A percentile compares a stretch with the other conserved stretches of the same genome.
Conservation (phyloP, 176 grass and related monocot species). For the Dendrocalamus sinicus region DNA sequence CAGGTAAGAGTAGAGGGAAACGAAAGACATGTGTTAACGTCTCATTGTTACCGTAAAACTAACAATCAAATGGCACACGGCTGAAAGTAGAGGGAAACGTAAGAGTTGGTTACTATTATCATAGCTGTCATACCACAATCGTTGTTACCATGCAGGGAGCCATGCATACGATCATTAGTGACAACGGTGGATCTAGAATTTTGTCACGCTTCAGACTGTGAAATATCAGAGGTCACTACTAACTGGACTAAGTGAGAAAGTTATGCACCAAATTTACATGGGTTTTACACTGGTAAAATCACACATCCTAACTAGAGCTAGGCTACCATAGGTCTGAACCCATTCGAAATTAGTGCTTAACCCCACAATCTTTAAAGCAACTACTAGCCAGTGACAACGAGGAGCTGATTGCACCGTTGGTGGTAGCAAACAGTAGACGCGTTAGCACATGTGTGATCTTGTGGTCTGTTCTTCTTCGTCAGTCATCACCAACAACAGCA, state of each 20-base stretch:
- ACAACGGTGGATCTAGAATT: too few relatives aligned
- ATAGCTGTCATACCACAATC: not conserved
- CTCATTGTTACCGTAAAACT: not conserved
- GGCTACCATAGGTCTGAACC: too few relatives aligned
- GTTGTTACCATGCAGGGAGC: not conserved
- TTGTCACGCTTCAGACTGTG: too few relatives aligned
- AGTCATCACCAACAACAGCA: not conserved
- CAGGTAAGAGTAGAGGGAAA: not conserved
- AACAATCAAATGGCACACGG: too few relatives aligned
- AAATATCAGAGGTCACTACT: too few relatives aligned
- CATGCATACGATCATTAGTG: not conserved
- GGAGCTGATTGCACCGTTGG: not conserved
- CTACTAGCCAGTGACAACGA: not conserved
- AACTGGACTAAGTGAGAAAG: too few relatives aligned
- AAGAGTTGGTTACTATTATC: not conserved
- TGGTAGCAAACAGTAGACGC: not conserved
- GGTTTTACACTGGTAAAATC: too few relatives aligned
- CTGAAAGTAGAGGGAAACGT: not conserved
- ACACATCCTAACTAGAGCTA: too few relatives aligned
- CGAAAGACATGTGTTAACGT: not conserved
- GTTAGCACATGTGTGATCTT: not conserved
- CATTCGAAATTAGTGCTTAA: not conserved
- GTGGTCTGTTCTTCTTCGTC: not conserved
- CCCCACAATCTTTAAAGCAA: not conserved
- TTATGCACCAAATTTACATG: too few relatives aligned